A percentile compares a stretch with the other conserved stretches of the same genome.
These are phyloP conservation scores for Plectosphaerella plurivora DNA, from an alignment of 2,329 filamentous ascomycete species.

Conservation along the genomic window DNA sequence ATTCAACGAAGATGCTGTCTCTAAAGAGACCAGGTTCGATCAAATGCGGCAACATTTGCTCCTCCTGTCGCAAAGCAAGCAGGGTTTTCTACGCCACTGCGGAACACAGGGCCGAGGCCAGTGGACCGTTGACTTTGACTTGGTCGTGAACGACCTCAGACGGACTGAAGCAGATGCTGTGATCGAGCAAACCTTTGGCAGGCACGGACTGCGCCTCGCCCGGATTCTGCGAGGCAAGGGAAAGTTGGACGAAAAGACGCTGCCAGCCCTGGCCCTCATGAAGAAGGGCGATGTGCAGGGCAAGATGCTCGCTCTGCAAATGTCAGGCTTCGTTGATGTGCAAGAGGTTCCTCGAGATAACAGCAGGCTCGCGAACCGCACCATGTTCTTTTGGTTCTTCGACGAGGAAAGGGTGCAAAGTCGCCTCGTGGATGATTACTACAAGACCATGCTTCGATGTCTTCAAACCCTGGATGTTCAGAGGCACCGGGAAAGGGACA, in stretches of 20 bases:
- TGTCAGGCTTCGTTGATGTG: slow-evolving; percentile 80
- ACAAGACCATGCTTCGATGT: slow-evolving; percentile 84
- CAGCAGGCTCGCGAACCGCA: slow-evolving; percentile 74
- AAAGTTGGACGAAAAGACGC: slow-evolving; percentile 89
- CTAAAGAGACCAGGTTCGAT: slow-evolving; percentile 43
- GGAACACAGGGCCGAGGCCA: slow-evolving; percentile 60
- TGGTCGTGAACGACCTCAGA: slow-evolving; percentile 64
- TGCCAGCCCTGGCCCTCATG: slow-evolving; percentile 77
- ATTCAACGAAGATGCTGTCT: slow-evolving; percentile 42
- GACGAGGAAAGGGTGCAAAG: slow-evolving; percentile 68
- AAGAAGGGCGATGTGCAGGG: slow-evolving; percentile 80
- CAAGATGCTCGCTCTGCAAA: slow-evolving; percentile 80
- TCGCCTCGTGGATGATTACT: slow-evolving; percentile 73
- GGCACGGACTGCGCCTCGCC: slow-evolving; percentile 73
- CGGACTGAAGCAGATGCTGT: slow-evolving; percentile 78
- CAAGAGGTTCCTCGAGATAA: slow-evolving; percentile 93
- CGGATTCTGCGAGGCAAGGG: slow-evolving; percentile 82
- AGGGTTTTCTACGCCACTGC: slow-evolving; percentile 64
- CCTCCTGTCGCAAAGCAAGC: slow-evolving; percentile 64
- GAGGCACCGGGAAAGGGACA: slow-evolving; percentile 63
- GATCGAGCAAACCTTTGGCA: slow-evolving; percentile 72
- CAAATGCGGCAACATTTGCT: slow-evolving; percentile 70
- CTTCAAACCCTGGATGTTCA: slow-evolving; percentile 78
- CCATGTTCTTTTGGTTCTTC: slow-evolving; percentile 89
- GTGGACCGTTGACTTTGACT: slow-evolving; percentile 82